phyloP scores from a whole-genome alignment of 768 basidiomycete genomes.

The Tubosaeta sp. region DNA sequence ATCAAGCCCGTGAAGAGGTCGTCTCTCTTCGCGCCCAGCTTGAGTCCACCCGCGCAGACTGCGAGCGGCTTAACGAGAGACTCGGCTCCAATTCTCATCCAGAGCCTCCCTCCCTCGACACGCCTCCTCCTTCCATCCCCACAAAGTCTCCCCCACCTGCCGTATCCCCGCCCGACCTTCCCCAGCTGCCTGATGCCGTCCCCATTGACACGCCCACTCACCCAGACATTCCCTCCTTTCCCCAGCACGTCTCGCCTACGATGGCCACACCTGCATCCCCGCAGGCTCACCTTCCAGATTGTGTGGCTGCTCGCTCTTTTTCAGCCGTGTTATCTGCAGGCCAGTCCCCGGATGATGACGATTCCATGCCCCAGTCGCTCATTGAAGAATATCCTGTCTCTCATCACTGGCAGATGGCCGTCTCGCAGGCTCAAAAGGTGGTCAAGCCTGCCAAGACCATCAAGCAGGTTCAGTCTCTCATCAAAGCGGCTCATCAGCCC shows the following conservation, averaged over 20 bases:
- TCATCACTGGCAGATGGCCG: constrained; percentile 24
- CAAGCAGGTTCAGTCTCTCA: constrained; percentile 40
- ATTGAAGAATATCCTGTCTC: constrained; percentile 16
- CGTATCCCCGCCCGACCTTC: constrained; percentile 4
- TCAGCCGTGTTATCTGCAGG: constrained; percentile 31
- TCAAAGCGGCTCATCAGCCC: constrained; percentile 40
- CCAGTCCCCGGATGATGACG: constrained; percentile 23
- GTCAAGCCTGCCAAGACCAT: constrained; percentile 33
- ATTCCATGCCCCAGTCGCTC: constrained; percentile 18
- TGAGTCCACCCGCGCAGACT: constrained; percentile 30
- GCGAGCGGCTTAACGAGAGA: constrained; percentile 29
- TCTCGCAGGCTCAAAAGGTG: constrained; percentile 11
- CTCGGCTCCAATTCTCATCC: constrained; percentile 5
- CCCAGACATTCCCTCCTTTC: constrained; percentile 18
- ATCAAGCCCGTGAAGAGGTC: constrained; percentile 32
- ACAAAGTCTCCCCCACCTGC: constrained; percentile 3
- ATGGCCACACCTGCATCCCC: constrained; percentile 32
- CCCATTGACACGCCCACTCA: constrained; percentile 8
- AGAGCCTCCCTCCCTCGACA: constrained; percentile 6
- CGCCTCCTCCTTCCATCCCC: constrained; percentile 1
- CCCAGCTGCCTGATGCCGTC: background rate
- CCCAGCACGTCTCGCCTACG: constrained; percentile 19
- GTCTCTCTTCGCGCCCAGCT: constrained; percentile 31
- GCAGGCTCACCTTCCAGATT: constrained; percentile 32
- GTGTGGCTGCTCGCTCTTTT: constrained; percentile 32